Conservation (phyloP, 768 basidiomycete genomes). For the Phaeotremella skinneri region DNA sequence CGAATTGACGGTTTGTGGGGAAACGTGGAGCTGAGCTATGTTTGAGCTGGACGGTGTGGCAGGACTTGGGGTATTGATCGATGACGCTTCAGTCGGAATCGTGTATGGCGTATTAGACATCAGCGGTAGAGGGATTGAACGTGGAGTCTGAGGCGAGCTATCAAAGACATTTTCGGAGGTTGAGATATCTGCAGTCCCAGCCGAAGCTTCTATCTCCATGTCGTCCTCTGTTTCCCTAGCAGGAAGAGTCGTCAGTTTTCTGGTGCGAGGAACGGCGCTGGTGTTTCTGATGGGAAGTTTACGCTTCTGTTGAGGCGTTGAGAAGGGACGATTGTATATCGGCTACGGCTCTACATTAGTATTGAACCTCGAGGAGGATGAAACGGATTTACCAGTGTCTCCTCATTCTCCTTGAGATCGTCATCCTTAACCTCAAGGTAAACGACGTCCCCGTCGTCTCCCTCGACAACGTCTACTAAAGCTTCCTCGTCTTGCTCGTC, state of each 20-base stretch:
- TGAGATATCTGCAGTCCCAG: background rate
- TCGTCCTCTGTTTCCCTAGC: background rate
- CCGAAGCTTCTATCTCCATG: background rate
- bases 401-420: background rate
- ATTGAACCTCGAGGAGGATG: background rate
- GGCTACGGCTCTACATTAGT: slow-evolving; percentile 5
- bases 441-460: slow-evolving; percentile 42
- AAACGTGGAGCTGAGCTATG: background rate
- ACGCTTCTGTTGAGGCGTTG: slow-evolving; percentile 27
- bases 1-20: slow-evolving; percentile 21
- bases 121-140: slow-evolving; percentile 31
- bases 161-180: background rate
- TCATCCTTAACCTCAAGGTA: slow-evolving; percentile 42
- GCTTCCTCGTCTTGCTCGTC: slow-evolving; percentile 14
- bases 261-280: slow-evolving; percentile 31
- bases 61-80: background rate
- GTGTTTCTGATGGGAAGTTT: slow-evolving; percentile 32
- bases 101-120: slow-evolving; percentile 35
- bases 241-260: slow-evolving; percentile 3
- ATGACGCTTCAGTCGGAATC: slow-evolving; percentile 3
- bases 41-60: slow-evolving; percentile 20
- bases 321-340: slow-evolving; percentile 25
- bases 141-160: slow-evolving; percentile 25
- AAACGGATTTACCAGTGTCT: background rate
- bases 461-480: slow-evolving; percentile 30